Evolutionary conservation across 768 basidiomycete species (phyloP), one percentile per base, ranked within the genome.

Genomic region (Termitomyces sp.): DNA sequence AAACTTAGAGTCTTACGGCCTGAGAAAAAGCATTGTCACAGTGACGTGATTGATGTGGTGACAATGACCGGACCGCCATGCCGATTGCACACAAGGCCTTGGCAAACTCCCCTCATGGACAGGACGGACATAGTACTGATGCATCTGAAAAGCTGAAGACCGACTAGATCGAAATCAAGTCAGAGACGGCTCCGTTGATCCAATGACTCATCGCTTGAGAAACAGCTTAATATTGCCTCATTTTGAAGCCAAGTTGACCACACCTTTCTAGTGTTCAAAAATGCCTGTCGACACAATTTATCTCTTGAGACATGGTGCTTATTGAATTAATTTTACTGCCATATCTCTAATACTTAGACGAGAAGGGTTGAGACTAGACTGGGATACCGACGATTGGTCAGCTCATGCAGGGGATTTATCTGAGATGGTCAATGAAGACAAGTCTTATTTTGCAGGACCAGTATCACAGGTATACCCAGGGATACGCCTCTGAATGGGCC

Each of bases 311-410:
- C 46, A 47, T 11, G 53, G 16, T 47, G 27, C 18, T 13, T 48
- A 22, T 15, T 7, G 16, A 25, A 22, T n/a, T 40, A 6, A 5
- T 5, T 35, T 22, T 4, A 7, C 7, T 13, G 7, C 12, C 18
- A 36, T 15, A 4, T 15, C 5, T 12, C 22, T 23, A 4, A 6
- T 38, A 12, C 36, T 22, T 23, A 3, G 29, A 23, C n/a, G n/a
- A n/a, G n/a, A 51, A 44, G 33, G 51, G 33, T 42, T 43, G 23
- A 25, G 43, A n/a, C 52, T 44, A 33, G 52, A 52, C 42, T 44
- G 33, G 51, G 35, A 52, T 25, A 38, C 33, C n/a, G n/a, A n/a
- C n/a, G n/a, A n/a, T n/a, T n/a, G n/a, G n/a, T n/a, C n/a, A n/a
- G n/a, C n/a, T n/a, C n/a, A n/a, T n/a, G 6, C 2, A 38, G 6